phyloP scores from a whole-genome alignment of 805 yeast genomes.

The Lachancea sp. region DNA sequence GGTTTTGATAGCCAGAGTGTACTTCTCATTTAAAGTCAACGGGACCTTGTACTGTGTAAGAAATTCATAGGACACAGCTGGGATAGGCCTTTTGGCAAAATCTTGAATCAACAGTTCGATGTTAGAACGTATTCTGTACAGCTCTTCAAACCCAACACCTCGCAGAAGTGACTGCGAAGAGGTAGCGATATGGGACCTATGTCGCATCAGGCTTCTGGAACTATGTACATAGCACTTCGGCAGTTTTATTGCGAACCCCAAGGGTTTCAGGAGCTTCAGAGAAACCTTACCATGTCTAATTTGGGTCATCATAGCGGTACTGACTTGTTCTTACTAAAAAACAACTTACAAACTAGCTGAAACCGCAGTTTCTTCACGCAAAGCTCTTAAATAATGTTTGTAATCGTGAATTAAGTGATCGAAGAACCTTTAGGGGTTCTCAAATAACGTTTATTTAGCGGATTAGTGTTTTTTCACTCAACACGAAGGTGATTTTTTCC shows the following conservation, averaged over 20 bases:
- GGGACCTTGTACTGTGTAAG: conserved; percentile 38
- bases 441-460: too few species aligned
- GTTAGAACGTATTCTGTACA: conserved; percentile 51
- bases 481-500: not conserved
- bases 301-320: not conserved
- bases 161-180: conserved; percentile 9
- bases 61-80: conserved; percentile 47
- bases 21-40: conserved; percentile 28
- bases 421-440: too few species aligned
- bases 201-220: not conserved
- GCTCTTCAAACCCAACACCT: conserved; percentile 38
- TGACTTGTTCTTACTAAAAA: not conserved
- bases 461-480: not conserved
- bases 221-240: not conserved
- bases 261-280: not conserved
- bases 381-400: not conserved
- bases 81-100: conserved; percentile 47
- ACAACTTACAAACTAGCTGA: not conserved
- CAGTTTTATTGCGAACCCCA: too few species aligned
- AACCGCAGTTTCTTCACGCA: not conserved
- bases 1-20: conserved; percentile 46
- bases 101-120: conserved; percentile 53
- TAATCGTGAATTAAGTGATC: too few species aligned
- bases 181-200: not conserved
- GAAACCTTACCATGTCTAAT: not conserved